phyloP scores from a whole-genome alignment of 139 green algal species.

The Trebouxia sp. region DNA sequence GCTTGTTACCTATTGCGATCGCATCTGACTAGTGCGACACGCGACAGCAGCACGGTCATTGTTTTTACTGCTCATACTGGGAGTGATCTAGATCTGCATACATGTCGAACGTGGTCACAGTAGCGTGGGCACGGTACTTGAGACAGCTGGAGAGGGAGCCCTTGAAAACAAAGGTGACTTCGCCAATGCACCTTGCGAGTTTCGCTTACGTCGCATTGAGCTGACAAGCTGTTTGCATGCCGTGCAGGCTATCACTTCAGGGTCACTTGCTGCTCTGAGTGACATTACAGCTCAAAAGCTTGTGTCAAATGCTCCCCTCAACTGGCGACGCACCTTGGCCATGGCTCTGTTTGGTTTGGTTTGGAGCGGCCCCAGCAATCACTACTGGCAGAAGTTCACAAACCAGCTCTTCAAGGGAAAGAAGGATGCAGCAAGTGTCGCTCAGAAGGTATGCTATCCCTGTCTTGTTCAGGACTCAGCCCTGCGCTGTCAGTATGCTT shows the following conservation, averaged over 20 bases:
- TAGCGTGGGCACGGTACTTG: constrained; percentile 47
- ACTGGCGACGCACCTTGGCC: constrained; percentile 46
- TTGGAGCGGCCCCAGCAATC: constrained; percentile 51
- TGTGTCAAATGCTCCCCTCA: constrained; percentile 27
- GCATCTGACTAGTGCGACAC: no score
- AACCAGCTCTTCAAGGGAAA: constrained; percentile 52
- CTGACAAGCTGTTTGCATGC: not conserved
- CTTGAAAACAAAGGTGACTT: constrained; percentile 57
- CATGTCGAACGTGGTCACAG: not conserved
- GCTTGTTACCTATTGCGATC: not conserved
- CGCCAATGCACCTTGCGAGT: no score
- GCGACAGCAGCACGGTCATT: no score
- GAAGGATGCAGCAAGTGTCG: constrained; percentile 49
- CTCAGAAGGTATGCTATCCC: constrained; percentile 45
- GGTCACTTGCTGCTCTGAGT: constrained; percentile 45
- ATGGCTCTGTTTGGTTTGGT: constrained; percentile 64
- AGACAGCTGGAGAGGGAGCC: constrained; percentile 50
- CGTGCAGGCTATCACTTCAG: constrained; percentile 24
- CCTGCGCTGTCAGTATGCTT: no score
- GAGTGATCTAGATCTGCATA: not conserved
- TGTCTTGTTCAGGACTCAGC: no score
- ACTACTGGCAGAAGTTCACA: constrained; percentile 66
- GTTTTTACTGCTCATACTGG: not conserved
- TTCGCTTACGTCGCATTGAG: no score
- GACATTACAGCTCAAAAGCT: constrained; percentile 58